These are phyloP conservation scores for Penicillium manginii DNA, from an alignment of 495 filamentous ascomycete genomes.

Conservation along the genomic window DNA sequence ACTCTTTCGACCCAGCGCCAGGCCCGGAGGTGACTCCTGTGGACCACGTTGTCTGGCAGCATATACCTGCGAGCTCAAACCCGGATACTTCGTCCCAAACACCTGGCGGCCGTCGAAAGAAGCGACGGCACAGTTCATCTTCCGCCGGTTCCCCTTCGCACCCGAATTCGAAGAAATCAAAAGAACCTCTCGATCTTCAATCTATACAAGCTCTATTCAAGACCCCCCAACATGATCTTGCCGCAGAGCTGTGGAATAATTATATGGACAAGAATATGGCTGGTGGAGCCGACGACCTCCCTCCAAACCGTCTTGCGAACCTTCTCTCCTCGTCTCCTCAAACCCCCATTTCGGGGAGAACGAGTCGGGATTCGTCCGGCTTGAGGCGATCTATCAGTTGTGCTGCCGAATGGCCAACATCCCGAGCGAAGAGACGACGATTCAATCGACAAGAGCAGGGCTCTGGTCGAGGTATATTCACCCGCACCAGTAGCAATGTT, in stretches of 20 bases:
- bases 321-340: conserved; percentile 75
- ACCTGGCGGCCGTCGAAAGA: conserved; percentile 59
- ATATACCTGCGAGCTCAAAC: conserved; percentile 53
- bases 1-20: conserved; percentile 46
- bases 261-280: conserved; percentile 59
- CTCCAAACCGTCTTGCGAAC: conserved; percentile 60
- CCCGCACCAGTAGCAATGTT: conserved; percentile 56
- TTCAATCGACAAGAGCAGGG: conserved; percentile 34
- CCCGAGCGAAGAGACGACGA: conserved; percentile 57
- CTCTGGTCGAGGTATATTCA: conserved; percentile 45
- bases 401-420: conserved; percentile 63
- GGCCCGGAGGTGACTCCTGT: conserved; percentile 61
- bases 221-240: conserved; percentile 82
- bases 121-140: conserved; percentile 81
- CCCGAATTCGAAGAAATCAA: conserved; percentile 45
- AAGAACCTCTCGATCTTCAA: conserved; percentile 53
- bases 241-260: conserved; percentile 83
- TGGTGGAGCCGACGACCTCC: conserved; percentile 39
- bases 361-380: conserved; percentile 51
- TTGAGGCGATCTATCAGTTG: conserved; percentile 74
- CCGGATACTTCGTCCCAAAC: conserved; percentile 43
- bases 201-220: conserved; percentile 60
- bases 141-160: conserved; percentile 71
- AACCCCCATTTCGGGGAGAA: conserved; percentile 49
- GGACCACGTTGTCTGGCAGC: conserved; percentile 75